These are phyloP conservation scores for Amylostereum chailletii DNA, from an alignment of 1,284 basidiomycete genomes.

Conservation along the genomic window DNA sequence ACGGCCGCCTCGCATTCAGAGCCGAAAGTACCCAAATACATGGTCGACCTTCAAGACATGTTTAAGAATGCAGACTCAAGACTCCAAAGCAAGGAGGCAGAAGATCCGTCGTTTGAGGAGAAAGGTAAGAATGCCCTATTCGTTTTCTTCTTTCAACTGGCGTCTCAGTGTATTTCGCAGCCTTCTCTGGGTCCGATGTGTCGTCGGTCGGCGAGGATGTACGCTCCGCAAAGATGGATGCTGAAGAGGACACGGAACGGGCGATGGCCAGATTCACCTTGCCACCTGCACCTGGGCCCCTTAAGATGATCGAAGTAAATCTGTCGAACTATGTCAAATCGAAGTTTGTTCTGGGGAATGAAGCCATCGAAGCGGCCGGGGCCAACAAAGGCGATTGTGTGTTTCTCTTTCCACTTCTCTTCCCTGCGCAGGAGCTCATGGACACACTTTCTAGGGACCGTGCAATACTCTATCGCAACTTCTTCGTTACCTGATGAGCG, in stretches of 20 bases:
- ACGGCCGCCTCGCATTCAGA: no score
- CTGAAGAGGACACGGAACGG: neutral
- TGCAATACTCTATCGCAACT: slow-evolving; percentile 40
- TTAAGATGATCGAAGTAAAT: neutral
- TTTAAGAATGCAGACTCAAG: no score
- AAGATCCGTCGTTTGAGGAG: neutral
- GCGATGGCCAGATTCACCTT: neutral
- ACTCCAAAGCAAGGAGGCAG: neutral
- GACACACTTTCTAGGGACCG: slow-evolving; percentile 35
- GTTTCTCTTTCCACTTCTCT: slow-evolving; percentile 1
- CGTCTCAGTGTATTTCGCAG: neutral
- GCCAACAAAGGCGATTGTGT: slow-evolving; percentile 3
- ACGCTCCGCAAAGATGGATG: neutral
- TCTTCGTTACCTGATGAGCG: slow-evolving; percentile 21
- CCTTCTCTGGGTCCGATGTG: neutral
- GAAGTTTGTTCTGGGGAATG: neutral
- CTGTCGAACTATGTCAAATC: neutral
- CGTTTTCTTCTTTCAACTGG: neutral
- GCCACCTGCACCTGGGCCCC: neutral
- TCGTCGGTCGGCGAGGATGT: no score
- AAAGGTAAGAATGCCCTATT: neutral
- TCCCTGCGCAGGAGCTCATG: neutral
- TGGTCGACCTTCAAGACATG: neutral
- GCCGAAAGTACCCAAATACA: neutral
- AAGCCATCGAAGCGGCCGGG: neutral